Conservation (phyloP, 2,329 filamentous ascomycete genomes). For the Clathrospora elynae region DNA sequence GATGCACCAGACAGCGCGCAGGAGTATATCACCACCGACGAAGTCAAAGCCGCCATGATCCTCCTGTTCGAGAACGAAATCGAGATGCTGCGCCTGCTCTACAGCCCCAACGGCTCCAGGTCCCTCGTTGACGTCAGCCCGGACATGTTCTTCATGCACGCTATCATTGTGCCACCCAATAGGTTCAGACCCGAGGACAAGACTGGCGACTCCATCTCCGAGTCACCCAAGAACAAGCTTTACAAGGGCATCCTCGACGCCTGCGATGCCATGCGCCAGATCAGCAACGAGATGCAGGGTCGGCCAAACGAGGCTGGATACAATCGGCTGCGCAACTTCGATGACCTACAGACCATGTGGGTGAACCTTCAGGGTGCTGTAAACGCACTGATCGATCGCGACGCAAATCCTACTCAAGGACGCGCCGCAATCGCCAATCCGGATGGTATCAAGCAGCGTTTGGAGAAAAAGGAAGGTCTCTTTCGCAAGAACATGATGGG, state of each 20-base stretch:
- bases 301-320: conserved; percentile 48
- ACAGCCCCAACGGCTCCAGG: conserved; percentile 73
- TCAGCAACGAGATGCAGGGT: conserved; percentile 70
- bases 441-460: conserved; percentile 94
- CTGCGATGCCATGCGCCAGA: conserved; percentile 73
- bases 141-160: conserved; percentile 93
- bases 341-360: conserved; percentile 80
- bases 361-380: conserved; percentile 84
- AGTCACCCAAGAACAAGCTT: conserved; percentile 84
- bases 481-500: conserved; percentile 99
- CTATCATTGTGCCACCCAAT: conserved; percentile 88
- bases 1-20: conserved; percentile 55
- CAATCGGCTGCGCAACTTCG: conserved; percentile 67
- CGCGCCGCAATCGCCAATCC: conserved; percentile 77
- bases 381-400: conserved; percentile 89
- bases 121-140: conserved; percentile 63
- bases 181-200: conserved; percentile 85
- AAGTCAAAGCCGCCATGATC: conserved; percentile 78
- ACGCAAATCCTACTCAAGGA: conserved; percentile 81
- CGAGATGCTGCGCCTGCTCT: conserved; percentile 82
- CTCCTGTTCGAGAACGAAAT: conserved; percentile 86
- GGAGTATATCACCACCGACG: conserved; percentile 79
- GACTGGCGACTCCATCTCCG: conserved; percentile 81
- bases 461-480: conserved; percentile 98
- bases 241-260: conserved; percentile 83